Percentiles rank a stretch among this genome's conserved stretches.
Evolutionary conservation across 768 basidiomycete genomes (phyloP).

Genomic region (Pulveroboletus sp.): DNA sequence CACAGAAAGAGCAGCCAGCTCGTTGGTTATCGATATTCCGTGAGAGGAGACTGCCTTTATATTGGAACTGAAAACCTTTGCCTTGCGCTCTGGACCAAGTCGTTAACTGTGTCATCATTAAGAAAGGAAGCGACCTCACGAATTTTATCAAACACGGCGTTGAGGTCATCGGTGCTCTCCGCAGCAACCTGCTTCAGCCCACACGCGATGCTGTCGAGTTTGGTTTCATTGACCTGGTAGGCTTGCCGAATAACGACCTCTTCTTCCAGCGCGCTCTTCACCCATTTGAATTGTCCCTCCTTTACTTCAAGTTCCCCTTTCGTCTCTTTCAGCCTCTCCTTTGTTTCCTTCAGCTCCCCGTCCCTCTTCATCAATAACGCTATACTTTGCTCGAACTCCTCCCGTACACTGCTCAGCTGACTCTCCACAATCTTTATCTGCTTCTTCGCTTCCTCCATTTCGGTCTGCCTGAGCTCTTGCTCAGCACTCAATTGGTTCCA

Average conservation of each 20-base stretch:
- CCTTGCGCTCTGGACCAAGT: slow-evolving; percentile 61
- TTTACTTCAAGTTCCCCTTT: slow-evolving; percentile 49
- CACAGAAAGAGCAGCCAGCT: slow-evolving; percentile 49
- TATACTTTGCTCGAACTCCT: slow-evolving; percentile 91
- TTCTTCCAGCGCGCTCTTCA: slow-evolving; percentile 65
- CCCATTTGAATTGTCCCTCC: slow-evolving; percentile 52
- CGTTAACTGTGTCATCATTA: slow-evolving; percentile 5
- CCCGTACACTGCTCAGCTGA: slow-evolving; percentile 71
- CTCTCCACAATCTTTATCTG: slow-evolving; percentile 80
- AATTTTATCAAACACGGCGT: slow-evolving; percentile 74
- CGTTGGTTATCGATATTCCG: slow-evolving; percentile 51
- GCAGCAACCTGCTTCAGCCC: slow-evolving; percentile 59
- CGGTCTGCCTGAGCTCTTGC: slow-evolving; percentile 71
- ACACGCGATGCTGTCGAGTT: slow-evolving; percentile 66
- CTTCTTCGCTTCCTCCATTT: slow-evolving; percentile 77
- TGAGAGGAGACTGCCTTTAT: slow-evolving; percentile 58
- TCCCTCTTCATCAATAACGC: slow-evolving; percentile 69
- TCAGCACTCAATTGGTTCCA: slow-evolving; percentile 81
- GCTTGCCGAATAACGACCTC: slow-evolving; percentile 75
- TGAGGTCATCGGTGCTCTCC: slow-evolving; percentile 69
- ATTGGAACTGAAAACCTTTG: slow-evolving; percentile 58
- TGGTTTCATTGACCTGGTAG: slow-evolving; percentile 67
- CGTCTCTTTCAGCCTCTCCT: slow-evolving; percentile 49
- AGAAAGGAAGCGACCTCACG: slow-evolving; percentile 43
- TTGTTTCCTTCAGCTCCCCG: slow-evolving; percentile 65